These are phyloP conservation scores for Myxozyma lipomycoides DNA, from an alignment of 805 yeast species.

Conservation along the genomic window DNA sequence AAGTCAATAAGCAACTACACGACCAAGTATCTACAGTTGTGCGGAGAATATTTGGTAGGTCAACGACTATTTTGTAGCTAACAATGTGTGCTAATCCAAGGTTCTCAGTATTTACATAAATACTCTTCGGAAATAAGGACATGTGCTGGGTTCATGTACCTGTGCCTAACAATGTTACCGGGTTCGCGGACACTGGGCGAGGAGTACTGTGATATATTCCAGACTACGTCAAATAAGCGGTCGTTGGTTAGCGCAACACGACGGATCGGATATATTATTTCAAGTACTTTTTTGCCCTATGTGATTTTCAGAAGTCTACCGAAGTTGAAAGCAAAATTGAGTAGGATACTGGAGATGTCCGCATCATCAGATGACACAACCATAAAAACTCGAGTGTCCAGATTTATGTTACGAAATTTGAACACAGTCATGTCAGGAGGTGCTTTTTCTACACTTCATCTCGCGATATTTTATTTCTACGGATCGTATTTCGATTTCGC, in stretches of 20 bases:
- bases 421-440: conserved; percentile 25
- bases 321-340: conserved; percentile 28
- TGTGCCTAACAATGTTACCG: conserved; percentile 67
- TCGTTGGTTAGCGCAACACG: conserved; percentile 29
- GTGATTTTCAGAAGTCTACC: conserved; percentile 30
- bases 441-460: conserved; percentile 59
- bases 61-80: background rate
- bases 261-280: conserved; percentile 55
- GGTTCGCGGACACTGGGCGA: conserved; percentile 88
- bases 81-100: conserved; percentile 18
- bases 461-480: conserved; percentile 75
- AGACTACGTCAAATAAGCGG: conserved; percentile 40
- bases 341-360: conserved; percentile 24
- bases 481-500: conserved; percentile 79
- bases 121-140: conserved; percentile 60
- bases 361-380: background rate
- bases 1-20: conserved; percentile 55
- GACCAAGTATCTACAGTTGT: conserved; percentile 55
- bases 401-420: conserved; percentile 15
- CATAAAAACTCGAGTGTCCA: too few relatives aligned
- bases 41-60: conserved; percentile 44
- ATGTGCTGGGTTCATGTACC: conserved; percentile 56
- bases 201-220: conserved; percentile 80
- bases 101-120: conserved; percentile 54
- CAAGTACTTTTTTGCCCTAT: conserved; percentile 64